phyloP scores from a whole-genome alignment of 2,329 filamentous ascomycete species.

The Apiospora phragmitis region DNA sequence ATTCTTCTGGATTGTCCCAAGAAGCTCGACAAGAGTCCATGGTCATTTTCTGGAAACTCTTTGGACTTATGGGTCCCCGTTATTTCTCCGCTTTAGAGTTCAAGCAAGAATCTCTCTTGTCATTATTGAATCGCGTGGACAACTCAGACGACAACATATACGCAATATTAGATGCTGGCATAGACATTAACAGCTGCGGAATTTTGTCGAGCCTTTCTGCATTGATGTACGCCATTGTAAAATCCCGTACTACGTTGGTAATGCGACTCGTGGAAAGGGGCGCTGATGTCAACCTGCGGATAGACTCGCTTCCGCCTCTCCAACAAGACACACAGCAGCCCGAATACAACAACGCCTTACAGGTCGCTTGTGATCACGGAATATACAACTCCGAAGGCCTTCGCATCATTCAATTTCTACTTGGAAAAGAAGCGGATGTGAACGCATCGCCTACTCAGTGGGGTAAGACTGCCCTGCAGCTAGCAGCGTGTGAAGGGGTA shows the following conservation, averaged over 20 bases:
- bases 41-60: not conserved
- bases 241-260: not conserved
- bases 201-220: accelerated
- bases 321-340: not conserved
- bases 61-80: not conserved
- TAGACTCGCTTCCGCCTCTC: not conserved
- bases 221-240: not conserved
- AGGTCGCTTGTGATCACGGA: not conserved
- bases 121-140: not conserved
- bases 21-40: not conserved
- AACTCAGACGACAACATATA: not conserved
- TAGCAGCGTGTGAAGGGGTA: not conserved
- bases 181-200: not conserved
- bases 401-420: not conserved
- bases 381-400: too few species aligned
- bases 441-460: not conserved
- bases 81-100: not conserved
- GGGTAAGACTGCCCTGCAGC: not conserved
- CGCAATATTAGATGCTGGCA: not conserved
- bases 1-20: too few species aligned
- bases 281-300: not conserved
- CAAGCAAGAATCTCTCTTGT: not conserved
- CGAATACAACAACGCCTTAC: not conserved
- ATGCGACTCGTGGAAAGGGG: not conserved
- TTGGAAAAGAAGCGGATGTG: not conserved